Conservation (phyloP, 2,329 filamentous ascomycete species). For the Neobulgaria alba region DNA sequence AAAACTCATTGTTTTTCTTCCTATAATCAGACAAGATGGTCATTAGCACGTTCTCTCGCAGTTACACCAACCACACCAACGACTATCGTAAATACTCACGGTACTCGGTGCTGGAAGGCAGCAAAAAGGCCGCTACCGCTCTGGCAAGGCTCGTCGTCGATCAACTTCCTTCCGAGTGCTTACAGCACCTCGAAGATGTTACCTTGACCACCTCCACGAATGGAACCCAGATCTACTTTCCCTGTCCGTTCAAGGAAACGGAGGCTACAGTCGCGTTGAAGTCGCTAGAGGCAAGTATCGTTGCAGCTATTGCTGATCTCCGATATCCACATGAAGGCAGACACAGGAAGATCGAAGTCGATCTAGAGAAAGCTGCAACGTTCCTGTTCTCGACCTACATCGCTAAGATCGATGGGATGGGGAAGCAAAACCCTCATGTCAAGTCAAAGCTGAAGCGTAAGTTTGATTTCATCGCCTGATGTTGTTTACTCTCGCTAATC, state of each 20-base stretch:
- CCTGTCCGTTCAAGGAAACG: conserved; percentile 40
- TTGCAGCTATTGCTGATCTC: conserved; percentile 49
- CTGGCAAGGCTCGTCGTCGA: conserved; percentile 11
- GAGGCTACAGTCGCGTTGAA: conserved; percentile 37
- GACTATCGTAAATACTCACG: neutral
- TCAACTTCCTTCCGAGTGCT: conserved; percentile 19
- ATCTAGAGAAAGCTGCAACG: conserved; percentile 44
- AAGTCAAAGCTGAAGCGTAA: conserved; percentile 37
- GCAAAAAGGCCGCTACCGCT: conserved; percentile 16
- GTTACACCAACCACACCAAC: conserved; percentile 5
- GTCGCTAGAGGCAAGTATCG: conserved; percentile 39
- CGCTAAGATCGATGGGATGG: conserved; percentile 44
- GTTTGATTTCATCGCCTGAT: conserved; percentile 11
- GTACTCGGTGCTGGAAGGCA: conserved; percentile 23
- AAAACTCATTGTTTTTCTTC: neutral
- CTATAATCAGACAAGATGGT: conserved; percentile 1
- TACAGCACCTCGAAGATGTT: conserved; percentile 19
- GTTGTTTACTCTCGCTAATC: conserved; percentile 1
- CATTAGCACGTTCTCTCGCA: neutral
- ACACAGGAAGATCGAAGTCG: conserved; percentile 38
- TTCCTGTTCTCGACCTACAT: conserved; percentile 52
- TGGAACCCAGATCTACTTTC: conserved; percentile 33
- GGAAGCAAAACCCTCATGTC: conserved; percentile 38
- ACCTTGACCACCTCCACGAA: conserved; percentile 20
- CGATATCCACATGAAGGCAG: conserved; percentile 33